Base-by-base conservation (phyloP, 495 filamentous ascomycete genomes). In the Tuber indicum region DNA sequence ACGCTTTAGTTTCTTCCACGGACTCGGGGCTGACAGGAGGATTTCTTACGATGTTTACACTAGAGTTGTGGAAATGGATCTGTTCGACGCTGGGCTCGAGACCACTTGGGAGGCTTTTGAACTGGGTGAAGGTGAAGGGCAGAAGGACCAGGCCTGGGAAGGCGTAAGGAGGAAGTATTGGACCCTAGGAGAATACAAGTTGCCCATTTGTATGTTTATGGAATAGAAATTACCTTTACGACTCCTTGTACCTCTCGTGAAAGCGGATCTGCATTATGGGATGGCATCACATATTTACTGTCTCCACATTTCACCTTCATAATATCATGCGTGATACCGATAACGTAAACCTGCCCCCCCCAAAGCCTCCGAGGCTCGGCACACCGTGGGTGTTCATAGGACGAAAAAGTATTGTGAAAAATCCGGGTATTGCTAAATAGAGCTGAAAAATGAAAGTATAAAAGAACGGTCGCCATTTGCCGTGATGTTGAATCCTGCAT, bases 1-100 rank as follows among this genome's bases (percentile, higher is more conserved):
- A 0, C 89, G 86, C 26, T 99, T 96, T 86, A 90, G 94, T 36
- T 98, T 97, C 86, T 99, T 98, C 84, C 96, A 98, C 84, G 96
- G 96, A 0, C 89, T 98, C 76, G 96, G 96, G 0, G 96, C 96
- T 8, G 96, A 99, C 86, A 87, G 95, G 42, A 89, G 92, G 82
- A 91, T 97, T 73, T 95, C 93, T 84, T 97, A 98, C 82, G 96
- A 98, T 87, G 94, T 98, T 4, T 98, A 99, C 84, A 91, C 90
- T 66, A 94, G 94, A 84, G 93, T 99, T 12, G 89, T 91, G 21
- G 96, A 98, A 86, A 90, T 97, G 87, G 95, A 99, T 86, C 84
- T 97, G 58, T 90, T 92, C 75, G 95, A 98, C 80, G 94, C 93
- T 32, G 96, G 96, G 0, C 90, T 97, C 77, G 96, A 98, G 82